phyloP scores from a whole-genome alignment of 2,329 filamentous ascomycete species.

The Metarhizium humberi region DNA sequence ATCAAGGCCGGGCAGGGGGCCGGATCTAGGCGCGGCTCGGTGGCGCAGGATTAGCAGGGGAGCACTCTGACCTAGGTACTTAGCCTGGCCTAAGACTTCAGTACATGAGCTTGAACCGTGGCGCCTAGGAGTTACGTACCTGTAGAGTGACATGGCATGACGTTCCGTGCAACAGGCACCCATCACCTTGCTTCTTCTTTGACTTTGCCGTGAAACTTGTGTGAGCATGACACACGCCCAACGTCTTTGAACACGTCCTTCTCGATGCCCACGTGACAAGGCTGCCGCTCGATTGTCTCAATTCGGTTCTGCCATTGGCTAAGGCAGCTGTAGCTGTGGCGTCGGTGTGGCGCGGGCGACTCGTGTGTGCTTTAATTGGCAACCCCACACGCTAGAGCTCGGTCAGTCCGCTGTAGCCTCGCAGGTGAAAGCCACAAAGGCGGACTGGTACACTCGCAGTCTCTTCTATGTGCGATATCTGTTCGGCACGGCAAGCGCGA shows the following conservation, averaged over 20 bases:
- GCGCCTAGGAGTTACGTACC: no score
- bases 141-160: no score
- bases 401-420: not conserved
- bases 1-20: no score
- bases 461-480: not conserved
- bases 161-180: no score
- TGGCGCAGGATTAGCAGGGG: not conserved
- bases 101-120: no score
- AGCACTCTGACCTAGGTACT: no score
- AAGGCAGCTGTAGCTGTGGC: not conserved
- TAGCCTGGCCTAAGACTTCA: no score
- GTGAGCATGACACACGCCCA: not conserved
- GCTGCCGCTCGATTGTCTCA: not conserved
- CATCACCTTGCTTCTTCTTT: not conserved
- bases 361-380: not conserved
- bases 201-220: not conserved
- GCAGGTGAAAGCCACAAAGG: slow-evolving; percentile 2
- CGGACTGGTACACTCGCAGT: not conserved
- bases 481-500: not conserved
- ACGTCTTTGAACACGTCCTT: not conserved
- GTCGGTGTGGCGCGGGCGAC: slow-evolving; percentile 1
- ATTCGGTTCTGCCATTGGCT: slow-evolving; percentile 4
- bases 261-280: slow-evolving; percentile 6
- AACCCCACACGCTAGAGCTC: no score
- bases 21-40: not conserved